Evolutionary conservation across 2,329 filamentous ascomycete species (phyloP).

Genomic region (Aspergillus amoenus): DNA sequence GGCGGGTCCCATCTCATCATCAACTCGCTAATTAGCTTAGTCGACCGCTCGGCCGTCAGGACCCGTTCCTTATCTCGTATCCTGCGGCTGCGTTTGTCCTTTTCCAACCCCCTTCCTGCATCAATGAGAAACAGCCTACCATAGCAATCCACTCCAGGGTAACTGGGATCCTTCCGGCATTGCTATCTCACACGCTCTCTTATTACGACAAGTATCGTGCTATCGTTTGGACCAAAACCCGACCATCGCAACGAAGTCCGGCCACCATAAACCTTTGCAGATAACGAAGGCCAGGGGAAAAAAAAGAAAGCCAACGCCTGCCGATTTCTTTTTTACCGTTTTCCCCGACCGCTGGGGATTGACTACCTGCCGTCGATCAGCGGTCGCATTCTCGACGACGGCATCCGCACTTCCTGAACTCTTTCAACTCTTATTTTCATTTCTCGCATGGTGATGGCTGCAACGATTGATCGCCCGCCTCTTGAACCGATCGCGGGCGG

Average conservation of each 20-base stretch:
- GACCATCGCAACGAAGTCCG: neutral
- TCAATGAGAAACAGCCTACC: conserved; percentile 13
- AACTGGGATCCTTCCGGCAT: conserved; percentile 17
- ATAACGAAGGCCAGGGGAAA: neutral
- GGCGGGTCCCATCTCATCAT: conserved; percentile 18
- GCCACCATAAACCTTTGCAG: conserved; percentile 5
- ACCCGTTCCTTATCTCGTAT: conserved; percentile 17
- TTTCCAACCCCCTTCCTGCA: conserved; percentile 11
- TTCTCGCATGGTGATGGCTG: conserved; percentile 33
- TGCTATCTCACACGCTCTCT: conserved; percentile 8
- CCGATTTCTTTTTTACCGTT: conserved; percentile 4
- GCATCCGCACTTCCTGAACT: conserved; percentile 22
- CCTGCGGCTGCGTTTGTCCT: conserved; percentile 11
- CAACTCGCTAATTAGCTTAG: conserved; percentile 11
- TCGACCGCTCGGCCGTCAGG: conserved; percentile 1
- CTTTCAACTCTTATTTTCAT: conserved; percentile 9
- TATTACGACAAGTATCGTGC: neutral
- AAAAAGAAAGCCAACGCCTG: neutral
- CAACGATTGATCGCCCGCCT: conserved; percentile 32
- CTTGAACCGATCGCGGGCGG: conserved; percentile 25
- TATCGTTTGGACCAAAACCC: neutral
- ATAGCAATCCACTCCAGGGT: conserved; percentile 14
- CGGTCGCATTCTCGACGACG: conserved; percentile 44
- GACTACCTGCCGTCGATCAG: conserved; percentile 42
- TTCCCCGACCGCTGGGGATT: conserved; percentile 45